These are phyloP conservation scores for Aspergillus tubingensis DNA, from an alignment of 2,329 filamentous ascomycete species.

Conservation along the genomic window DNA sequence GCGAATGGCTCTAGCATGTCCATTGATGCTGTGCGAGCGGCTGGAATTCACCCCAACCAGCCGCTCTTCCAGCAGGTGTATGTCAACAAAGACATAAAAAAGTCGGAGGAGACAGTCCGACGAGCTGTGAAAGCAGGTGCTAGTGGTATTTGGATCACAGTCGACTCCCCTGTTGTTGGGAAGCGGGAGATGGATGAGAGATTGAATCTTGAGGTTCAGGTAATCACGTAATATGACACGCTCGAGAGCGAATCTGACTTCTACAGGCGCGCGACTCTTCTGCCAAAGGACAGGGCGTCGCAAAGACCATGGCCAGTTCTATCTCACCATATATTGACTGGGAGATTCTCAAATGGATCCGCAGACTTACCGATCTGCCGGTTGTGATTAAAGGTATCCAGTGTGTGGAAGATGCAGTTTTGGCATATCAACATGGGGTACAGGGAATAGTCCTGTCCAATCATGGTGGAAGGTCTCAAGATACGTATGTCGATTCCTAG, in stretches of 20 bases:
- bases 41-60: slow-evolving; percentile 21
- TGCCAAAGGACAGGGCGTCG: slow-evolving; percentile 27
- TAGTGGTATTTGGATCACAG: slow-evolving; percentile 36
- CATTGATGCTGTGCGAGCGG: slow-evolving; percentile 41
- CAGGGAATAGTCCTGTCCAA: slow-evolving; percentile 48
- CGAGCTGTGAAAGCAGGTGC: slow-evolving; percentile 31
- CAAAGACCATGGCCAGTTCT: slow-evolving; percentile 32
- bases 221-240: slow-evolving; percentile 14
- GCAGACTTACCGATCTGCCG: slow-evolving; percentile 37
- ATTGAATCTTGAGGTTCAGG: slow-evolving; percentile 28
- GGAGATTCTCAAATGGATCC: slow-evolving; percentile 44
- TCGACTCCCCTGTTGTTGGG: slow-evolving; percentile 38
- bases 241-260: not conserved
- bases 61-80: slow-evolving; percentile 44
- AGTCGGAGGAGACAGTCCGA: slow-evolving; percentile 28
- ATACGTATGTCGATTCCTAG: slow-evolving; percentile 31
- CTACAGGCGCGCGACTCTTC: slow-evolving; percentile 2
- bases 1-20: slow-evolving; percentile 44
- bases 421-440: slow-evolving; percentile 49
- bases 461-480: slow-evolving; percentile 51
- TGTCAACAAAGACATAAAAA: slow-evolving; percentile 34
- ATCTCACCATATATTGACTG: slow-evolving; percentile 34
- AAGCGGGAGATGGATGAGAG: slow-evolving; percentile 37
- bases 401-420: slow-evolving; percentile 51
- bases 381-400: slow-evolving; percentile 48